Evolutionary conservation across 257 asterid species (phyloP).

Genomic region (Buddleja alternifolia): DNA sequence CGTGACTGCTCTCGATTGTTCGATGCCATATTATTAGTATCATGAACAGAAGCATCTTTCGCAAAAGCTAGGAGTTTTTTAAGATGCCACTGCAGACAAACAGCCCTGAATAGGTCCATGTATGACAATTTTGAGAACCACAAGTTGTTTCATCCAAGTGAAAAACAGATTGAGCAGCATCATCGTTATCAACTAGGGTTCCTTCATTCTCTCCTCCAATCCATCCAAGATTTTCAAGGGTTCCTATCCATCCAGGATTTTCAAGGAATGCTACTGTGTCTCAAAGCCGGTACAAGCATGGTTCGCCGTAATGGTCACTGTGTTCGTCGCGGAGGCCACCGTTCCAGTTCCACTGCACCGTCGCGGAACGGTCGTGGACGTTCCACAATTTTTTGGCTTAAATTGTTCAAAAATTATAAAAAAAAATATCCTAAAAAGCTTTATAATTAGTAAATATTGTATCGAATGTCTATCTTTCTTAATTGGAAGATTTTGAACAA

Average conservation of each 20-base stretch:
- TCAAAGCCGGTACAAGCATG: constrained; percentile 94
- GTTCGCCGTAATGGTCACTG: no score
- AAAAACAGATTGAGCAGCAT: constrained; percentile 44
- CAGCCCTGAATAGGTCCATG: constrained; percentile 68
- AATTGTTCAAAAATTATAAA: no score
- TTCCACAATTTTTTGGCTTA: no score
- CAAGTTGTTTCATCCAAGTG: constrained; percentile 46
- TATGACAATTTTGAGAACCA: constrained; percentile 62
- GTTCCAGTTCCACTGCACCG: no score
- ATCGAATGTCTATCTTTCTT: no score
- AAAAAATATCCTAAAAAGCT: no score
- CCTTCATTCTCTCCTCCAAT: constrained; percentile 47
- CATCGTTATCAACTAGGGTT: constrained; percentile 42
- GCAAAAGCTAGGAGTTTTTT: constrained; percentile 60
- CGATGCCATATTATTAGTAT: constrained; percentile 38
- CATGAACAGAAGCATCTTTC: constrained; percentile 41
- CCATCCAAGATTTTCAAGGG: constrained; percentile 54
- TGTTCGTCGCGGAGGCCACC: no score
- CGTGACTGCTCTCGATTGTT: constrained; percentile 33
- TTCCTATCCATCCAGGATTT: no score
- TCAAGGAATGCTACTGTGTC: no score
- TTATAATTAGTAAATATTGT: no score
- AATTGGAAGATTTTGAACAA: no score
- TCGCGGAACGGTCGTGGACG: no score
- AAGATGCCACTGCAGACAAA: constrained; percentile 85